Conservation (phyloP, 345 rosid genomes). For the Bruguiera gymnorhiza region DNA sequence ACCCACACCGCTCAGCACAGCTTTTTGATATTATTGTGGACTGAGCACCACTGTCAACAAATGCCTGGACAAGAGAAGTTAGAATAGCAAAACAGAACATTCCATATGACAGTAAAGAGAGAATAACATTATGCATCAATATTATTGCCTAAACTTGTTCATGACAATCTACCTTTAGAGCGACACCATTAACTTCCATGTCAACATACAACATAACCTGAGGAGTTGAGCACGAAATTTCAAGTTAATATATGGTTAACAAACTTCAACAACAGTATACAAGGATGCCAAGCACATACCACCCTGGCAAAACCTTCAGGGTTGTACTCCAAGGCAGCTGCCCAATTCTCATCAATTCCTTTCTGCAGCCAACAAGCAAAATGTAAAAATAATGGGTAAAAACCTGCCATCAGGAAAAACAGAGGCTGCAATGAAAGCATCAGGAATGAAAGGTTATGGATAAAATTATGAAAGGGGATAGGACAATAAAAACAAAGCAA, state of each 20-base stretch:
- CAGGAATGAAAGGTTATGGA: background rate
- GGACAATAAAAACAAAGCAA: no score
- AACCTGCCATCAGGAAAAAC: constrained; percentile 3
- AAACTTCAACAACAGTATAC: background rate
- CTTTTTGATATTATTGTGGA: constrained; percentile 96
- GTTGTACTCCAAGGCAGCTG: constrained; percentile 92
- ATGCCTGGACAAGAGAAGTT: constrained; percentile 60
- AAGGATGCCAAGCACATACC: constrained; percentile 52
- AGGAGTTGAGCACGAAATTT: constrained; percentile 20
- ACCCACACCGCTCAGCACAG: constrained; percentile 98
- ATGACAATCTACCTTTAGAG: constrained; percentile 65
- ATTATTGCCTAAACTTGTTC: background rate
- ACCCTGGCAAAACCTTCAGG: constrained; percentile 99
- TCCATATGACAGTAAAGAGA: no score
- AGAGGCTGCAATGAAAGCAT: background rate
- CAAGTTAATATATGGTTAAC: constrained; percentile 10
- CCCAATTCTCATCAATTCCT: constrained; percentile 99
- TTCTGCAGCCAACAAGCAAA: constrained; percentile 47
- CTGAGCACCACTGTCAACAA: constrained; percentile 98
- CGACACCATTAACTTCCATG: constrained; percentile 96
- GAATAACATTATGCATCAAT: background rate
- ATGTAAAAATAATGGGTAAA: constrained; percentile 4
- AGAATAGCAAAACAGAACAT: background rate
- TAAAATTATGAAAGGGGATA: no score
- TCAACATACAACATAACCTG: constrained; percentile 97